Evolutionary conservation across 2,329 filamentous ascomycete genomes (phyloP).

Genomic region (Venturia nashicola): DNA sequence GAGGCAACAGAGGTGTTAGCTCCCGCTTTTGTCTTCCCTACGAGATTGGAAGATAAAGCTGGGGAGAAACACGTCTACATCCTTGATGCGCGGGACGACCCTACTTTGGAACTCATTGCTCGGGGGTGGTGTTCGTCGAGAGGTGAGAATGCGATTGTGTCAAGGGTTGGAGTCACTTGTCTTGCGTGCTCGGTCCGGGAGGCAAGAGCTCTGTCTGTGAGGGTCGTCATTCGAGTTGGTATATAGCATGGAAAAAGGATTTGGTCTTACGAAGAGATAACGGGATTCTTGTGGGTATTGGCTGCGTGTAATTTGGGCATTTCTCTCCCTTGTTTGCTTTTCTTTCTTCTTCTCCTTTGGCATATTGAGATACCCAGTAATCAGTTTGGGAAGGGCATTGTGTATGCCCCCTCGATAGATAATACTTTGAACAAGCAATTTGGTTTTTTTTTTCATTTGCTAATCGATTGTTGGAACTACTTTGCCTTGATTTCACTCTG

Average conservation of each 20-base stretch:
- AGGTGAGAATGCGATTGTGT: slow-evolving; percentile 63
- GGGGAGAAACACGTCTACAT: slow-evolving; percentile 21
- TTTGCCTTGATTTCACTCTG: no score
- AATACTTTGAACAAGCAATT: no score
- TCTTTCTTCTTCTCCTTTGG: not conserved
- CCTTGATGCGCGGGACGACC: slow-evolving; percentile 42
- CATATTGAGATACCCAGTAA: slow-evolving; percentile 1
- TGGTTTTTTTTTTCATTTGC: no score
- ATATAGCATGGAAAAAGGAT: not conserved
- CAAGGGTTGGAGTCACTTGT: slow-evolving; percentile 54
- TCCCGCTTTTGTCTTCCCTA: slow-evolving; percentile 15
- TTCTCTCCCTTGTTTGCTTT: not conserved
- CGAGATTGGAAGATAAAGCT: slow-evolving; percentile 11
- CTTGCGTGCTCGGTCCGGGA: slow-evolving; percentile 64
- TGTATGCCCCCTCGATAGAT: not conserved
- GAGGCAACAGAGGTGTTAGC: slow-evolving; percentile 21
- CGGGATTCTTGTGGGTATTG: not conserved
- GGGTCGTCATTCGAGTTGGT: slow-evolving; percentile 43
- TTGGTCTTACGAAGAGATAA: not conserved
- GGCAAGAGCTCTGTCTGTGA: slow-evolving; percentile 57
- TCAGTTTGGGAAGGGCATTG: not conserved
- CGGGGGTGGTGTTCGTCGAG: slow-evolving; percentile 61
- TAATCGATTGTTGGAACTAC: no score
- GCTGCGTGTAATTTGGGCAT: not conserved
- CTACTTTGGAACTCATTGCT: slow-evolving; percentile 56